Percentiles rank a stretch among this genome's conserved stretches.
Evolutionary conservation across 2,329 filamentous ascomycete species (phyloP).

Genomic region (Fusarium staphyleae): DNA sequence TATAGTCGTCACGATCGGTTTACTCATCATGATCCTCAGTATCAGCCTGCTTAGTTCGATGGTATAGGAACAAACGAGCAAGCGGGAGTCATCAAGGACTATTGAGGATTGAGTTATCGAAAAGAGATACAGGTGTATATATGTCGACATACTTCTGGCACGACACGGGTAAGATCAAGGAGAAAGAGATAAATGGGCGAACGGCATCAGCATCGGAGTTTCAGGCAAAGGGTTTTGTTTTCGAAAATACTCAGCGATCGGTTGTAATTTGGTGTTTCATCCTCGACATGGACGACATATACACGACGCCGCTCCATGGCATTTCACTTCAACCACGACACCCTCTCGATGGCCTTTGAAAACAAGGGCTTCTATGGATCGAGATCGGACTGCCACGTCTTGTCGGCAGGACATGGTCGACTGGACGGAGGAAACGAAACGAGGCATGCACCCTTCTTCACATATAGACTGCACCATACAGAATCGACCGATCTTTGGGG

Average conservation of each 20-base stretch:
- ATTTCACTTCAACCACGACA: constrained; percentile 10
- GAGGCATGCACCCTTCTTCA: constrained; percentile 30
- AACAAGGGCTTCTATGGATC: constrained; percentile 17
- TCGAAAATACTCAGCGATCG: constrained; percentile 31
- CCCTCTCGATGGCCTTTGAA: constrained; percentile 12
- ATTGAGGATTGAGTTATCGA: constrained; percentile 27
- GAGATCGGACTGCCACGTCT: background rate
- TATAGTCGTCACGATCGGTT: constrained; percentile 92
- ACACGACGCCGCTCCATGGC: constrained; percentile 17
- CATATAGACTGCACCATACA: constrained; percentile 39
- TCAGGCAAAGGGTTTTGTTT: constrained; percentile 35
- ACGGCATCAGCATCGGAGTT: constrained; percentile 49
- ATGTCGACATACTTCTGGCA: constrained; percentile 30
- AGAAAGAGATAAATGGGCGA: constrained; percentile 23
- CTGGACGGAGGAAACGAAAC: constrained; percentile 17
- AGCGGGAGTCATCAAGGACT: constrained; percentile 22
- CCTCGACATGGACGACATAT: constrained; percentile 28
- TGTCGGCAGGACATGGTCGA: background rate
- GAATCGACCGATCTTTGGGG: constrained; percentile 27
- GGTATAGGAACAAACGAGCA: constrained; percentile 41
- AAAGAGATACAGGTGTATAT: constrained; percentile 33
- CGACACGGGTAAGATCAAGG: constrained; percentile 34
- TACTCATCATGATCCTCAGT: constrained; percentile 96
- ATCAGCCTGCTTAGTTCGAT: constrained; percentile 78
- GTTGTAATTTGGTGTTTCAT: constrained; percentile 37